Evolutionary conservation across 1,284 basidiomycete genomes (phyloP).

Genomic region (Lignosus rhinocerotis): DNA sequence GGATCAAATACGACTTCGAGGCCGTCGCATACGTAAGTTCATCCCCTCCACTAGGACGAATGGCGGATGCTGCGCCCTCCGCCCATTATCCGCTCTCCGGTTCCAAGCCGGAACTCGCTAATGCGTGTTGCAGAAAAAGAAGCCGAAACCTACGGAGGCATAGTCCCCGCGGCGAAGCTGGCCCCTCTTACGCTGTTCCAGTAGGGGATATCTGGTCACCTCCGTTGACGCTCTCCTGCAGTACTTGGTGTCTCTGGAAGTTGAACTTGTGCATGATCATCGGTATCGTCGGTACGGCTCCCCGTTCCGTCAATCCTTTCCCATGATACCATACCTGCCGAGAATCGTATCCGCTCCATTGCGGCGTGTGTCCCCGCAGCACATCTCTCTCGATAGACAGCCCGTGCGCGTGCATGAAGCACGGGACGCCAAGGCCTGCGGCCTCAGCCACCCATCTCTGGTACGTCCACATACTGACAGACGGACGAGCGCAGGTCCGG

Average conservation of each 20-base stretch:
- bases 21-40: conserved; percentile 67
- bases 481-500: background rate
- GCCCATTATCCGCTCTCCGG: background rate
- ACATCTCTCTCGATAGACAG: too few species aligned
- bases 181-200: background rate
- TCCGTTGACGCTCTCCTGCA: too few species aligned
- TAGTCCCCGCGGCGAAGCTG: background rate
- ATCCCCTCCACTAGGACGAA: background rate
- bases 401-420: too few species aligned
- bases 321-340: too few species aligned
- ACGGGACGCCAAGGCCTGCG: too few species aligned
- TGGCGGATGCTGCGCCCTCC: background rate
- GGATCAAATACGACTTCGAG: conserved; percentile 90
- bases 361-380: background rate
- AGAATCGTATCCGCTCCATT: too few species aligned
- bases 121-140: conserved; percentile 27
- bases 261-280: too few species aligned
- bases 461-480: background rate
- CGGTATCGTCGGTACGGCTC: too few species aligned
- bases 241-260: too few species aligned
- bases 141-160: conserved; percentile 27
- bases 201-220: background rate
- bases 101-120: background rate
- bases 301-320: too few species aligned
- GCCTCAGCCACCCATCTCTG: background rate